Base-by-base conservation (phyloP, 768 basidiomycete genomes). In the Russula ochroleuca region DNA sequence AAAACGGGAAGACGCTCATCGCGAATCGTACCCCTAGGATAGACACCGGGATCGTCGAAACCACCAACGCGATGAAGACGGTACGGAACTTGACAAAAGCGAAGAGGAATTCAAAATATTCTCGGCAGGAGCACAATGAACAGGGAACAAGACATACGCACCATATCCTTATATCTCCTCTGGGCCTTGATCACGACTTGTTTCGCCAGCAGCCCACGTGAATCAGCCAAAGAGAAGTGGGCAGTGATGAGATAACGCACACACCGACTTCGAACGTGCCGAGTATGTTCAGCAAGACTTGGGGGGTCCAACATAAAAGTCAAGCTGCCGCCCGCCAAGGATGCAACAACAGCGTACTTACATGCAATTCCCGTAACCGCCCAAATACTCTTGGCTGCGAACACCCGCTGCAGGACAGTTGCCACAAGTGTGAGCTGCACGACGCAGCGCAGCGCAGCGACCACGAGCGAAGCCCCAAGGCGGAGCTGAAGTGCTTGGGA, bases 1-100 rank as follows among this genome's bases (percentile, higher is more conserved):
- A 94, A 73, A 94, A 92, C 2, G 90, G 90, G 0, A 82, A 72
- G 17, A 87, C 78, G 0, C 90, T 78, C 88, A 94, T 93, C 3
- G 91, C 88, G 67, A 82, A 92, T 7, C 82, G 80, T 2, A 83
- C 79, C 0, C 92, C 92, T 17, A 93, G 75, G 59, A 94, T 81
- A 2, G 91, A 88, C 35, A 92, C 84, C 0, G 91, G 90, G 33
- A 92, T 83, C 0, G 89, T 90, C 0, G 88, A 88, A 17, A 79
- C 80, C 11, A 91, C 67, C 84, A 94, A 86, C 0, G 83, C 85
- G 15, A 83, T 60, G 5, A 93, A 75, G 7, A 92, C 83, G 0
- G 83, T 78, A 1, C 81, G 78, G 70, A 91, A 90, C 90, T 87
- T 57, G 19, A 48, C 11, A 33, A 21, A 11, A 11, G 10, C 10